Evolutionary conservation across 2,329 filamentous ascomycete species (phyloP), one percentile per base, ranked within the genome.

Genomic region (Trichoderma aggressivum): DNA sequence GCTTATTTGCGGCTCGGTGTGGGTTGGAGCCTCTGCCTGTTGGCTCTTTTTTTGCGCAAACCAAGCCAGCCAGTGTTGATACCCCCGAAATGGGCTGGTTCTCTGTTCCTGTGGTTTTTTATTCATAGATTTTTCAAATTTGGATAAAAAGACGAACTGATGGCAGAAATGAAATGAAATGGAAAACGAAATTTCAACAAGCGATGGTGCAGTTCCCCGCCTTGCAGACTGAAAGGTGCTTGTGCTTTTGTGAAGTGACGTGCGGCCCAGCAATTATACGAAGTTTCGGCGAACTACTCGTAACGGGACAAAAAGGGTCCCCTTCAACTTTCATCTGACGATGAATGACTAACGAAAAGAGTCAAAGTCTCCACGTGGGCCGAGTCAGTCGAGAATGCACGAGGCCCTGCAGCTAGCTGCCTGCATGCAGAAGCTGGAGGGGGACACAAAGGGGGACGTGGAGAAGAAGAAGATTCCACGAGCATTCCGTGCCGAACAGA

Each of bases 361-460:
- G 50, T 21, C 50, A 16, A 30, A 34, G 30, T 53, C 62, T 58
- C 63, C 63, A 58, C 50, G 63, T 58, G 47, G 63, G 50, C 34
- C 63, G 63, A 66, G 32, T 66, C 63, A 66, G 61, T 64, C 47
- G 26, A 11, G 24, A 58, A 66, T 58, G 63, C 63, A 58, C 12
- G 21, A 65, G 34, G 32, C 50, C 50, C 32, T 24, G 50, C 32
- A 66, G 43, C 50, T n/a, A n/a, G n/a, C n/a, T n/a, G n/a, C n/a
- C n/a, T 30, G 63, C 50, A 66, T 58, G 50, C 47, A 43, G 34
- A 62, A 39, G 18, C 28, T 34, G 56, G 30, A 34, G 47, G 43
- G 12, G 26, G 18, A 16, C 12, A 21, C 47, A 53, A 39, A 26
- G 18, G 47, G 47, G 47, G 47, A 53, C 47, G 21, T 53, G 47